Evolutionary conservation across 2,329 filamentous ascomycete species (phyloP).

Genomic region (Neonectria ditissima): DNA sequence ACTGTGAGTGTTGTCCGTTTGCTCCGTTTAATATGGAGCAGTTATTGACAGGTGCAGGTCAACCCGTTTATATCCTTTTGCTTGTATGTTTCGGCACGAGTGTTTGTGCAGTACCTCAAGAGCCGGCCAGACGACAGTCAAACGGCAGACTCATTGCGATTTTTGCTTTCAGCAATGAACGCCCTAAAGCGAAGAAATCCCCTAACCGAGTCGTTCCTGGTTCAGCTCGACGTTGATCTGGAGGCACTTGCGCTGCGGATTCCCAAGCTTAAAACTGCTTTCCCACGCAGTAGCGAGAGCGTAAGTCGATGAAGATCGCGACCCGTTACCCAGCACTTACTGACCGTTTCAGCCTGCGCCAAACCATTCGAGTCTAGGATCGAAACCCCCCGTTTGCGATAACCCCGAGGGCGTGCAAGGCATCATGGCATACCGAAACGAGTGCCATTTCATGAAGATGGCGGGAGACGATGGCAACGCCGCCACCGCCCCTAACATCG

Average conservation of each 20-base stretch:
- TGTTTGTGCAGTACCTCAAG: constrained; percentile 97
- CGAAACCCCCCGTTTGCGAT: constrained; percentile 47
- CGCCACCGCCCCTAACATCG: constrained; percentile 54
- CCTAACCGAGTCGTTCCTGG: constrained; percentile 92
- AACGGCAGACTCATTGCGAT: constrained; percentile 84
- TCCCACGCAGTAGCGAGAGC: constrained; percentile 64
- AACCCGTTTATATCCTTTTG: constrained; percentile 97
- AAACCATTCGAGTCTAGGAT: constrained; percentile 28
- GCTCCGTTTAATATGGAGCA: not conserved
- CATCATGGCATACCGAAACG: constrained; percentile 58
- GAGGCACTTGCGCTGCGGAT: constrained; percentile 76
- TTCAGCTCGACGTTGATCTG: constrained; percentile 92
- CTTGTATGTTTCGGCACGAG: constrained; percentile 92
- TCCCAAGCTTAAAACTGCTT: constrained; percentile 66
- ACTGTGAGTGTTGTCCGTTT: constrained; percentile 67
- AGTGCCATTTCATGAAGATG: constrained; percentile 58
- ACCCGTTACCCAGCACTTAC: constrained; percentile 4
- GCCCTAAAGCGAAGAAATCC: constrained; percentile 89
- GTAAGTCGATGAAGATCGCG: constrained; percentile 54
- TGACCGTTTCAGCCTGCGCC: constrained; percentile 48
- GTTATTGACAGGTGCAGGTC: constrained; percentile 70
- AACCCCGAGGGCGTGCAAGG: constrained; percentile 54
- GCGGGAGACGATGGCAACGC: constrained; percentile 56
- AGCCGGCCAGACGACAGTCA: constrained; percentile 87
- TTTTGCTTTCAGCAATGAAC: constrained; percentile 90